Conservation (phyloP, 23 red algal species). For the Gracilariopsis chorda region DNA sequence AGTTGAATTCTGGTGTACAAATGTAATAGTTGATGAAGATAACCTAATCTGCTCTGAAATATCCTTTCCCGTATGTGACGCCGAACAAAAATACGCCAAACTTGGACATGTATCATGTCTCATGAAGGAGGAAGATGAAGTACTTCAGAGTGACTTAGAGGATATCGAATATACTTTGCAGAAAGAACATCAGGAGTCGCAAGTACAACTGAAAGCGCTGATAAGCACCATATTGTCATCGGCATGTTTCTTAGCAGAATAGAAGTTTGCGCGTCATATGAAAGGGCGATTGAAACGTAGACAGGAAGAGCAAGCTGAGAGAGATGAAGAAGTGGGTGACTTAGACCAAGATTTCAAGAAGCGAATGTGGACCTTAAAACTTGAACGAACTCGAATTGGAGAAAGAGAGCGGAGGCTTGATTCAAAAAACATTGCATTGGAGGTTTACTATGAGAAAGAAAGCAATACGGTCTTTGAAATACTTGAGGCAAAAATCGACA, state of each 20-base stretch:
- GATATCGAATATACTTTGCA: no score
- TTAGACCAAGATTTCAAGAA: neutral
- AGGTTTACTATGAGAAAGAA: neutral
- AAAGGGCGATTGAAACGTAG: neutral
- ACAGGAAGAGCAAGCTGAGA: neutral
- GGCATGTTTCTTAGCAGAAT: neutral
- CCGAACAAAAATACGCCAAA: no score
- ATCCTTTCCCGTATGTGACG: no score
- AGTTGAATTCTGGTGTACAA: no score
- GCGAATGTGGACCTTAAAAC: neutral
- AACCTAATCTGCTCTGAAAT: no score
- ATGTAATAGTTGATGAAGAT: no score
- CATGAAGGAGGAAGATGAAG: no score
- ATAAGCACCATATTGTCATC: neutral
- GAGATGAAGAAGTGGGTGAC: neutral
- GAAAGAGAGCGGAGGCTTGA: neutral
- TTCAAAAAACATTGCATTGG: neutral
- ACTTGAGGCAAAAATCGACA: neutral
- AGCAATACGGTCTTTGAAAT: neutral
- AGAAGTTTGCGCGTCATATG: neutral
- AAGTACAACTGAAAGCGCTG: neutral
- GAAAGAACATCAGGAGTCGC: no score
- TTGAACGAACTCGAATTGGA: neutral
- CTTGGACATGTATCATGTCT: no score
- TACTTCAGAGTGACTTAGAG: no score